Evolutionary conservation across 148 eudicot species (phyloP).

Genomic region (Mesembryanthemum crystallinum): DNA sequence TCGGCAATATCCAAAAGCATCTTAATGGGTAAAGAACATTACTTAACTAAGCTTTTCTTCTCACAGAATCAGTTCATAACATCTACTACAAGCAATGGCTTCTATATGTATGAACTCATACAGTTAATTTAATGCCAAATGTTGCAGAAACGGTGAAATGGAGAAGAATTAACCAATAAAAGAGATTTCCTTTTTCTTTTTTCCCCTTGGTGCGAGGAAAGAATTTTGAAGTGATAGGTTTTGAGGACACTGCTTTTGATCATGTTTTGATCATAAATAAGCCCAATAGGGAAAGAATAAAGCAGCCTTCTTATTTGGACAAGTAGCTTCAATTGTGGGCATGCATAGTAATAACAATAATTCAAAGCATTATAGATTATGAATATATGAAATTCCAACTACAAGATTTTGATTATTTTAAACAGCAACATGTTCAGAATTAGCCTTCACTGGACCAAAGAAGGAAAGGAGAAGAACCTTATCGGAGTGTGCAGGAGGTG

Average conservation of each 20-base stretch:
- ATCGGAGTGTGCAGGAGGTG: slow-evolving; percentile 82
- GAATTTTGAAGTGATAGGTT: background rate
- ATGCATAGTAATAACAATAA: background rate
- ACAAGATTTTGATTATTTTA: background rate
- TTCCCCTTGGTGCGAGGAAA: too few relatives aligned
- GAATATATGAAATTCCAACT: background rate
- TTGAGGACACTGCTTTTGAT: background rate
- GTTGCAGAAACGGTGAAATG: background rate
- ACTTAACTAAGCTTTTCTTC: background rate
- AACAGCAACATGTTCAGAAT: background rate
- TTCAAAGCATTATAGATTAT: background rate
- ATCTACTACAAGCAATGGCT: background rate
- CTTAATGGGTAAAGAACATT: background rate
- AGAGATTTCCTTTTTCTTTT: too few relatives aligned
- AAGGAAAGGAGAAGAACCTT: slow-evolving; percentile 41
- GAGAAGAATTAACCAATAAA: background rate
- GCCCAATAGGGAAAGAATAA: background rate
- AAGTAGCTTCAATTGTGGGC: background rate
- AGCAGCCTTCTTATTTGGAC: background rate
- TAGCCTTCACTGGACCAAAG: background rate
- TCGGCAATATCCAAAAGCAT: background rate
- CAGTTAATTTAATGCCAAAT: background rate
- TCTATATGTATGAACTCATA: background rate
- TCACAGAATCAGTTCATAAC: background rate
- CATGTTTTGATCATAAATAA: background rate